Evolutionary conservation across 495 filamentous ascomycete genomes (phyloP), one percentile per base, ranked within the genome.

Genomic region (Podospora appendiculata): DNA sequence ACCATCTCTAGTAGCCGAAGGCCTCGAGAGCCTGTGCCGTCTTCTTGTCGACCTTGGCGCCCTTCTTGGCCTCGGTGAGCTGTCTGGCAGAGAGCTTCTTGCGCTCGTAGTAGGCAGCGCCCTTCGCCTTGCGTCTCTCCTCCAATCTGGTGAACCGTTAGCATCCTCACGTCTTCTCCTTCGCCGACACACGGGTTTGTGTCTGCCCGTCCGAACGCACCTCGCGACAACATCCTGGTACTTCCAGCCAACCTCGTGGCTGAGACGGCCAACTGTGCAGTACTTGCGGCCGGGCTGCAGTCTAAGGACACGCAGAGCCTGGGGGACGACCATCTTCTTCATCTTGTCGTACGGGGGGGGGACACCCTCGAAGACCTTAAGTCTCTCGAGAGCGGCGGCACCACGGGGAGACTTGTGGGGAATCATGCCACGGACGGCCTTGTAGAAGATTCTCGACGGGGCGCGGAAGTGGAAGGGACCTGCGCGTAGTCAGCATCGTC

Each of bases 391-490:
- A 57, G 93, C 93, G 58, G 91, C 90, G 67, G 92, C 87, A 71
- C 93, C 93, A 70, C 93, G 93, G 70, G 92, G 79, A 61, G 93
- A 97, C 84, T 98, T 98, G 88, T 98, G 93, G 67, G 93, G 94
- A 59, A 97, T 92, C 93, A 98, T 98, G 72, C 93, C 93, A 70
- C 93, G 94, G 77, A 98, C 89, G 70, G 93, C 90, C 84, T 96
- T 95, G 87, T 96, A 98, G 87, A 98, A 92, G 77, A 98, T 96
- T 72, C 94, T 85, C 61, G 91, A 93, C 47, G 93, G 93, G 66
- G 90, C 88, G 75, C 93, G 94, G 89, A 95, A 98, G 79, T 97
- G 93, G 86, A 96, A 98, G 72, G 93, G 94, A 80, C 93, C 87
- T 88, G 64, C 16, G 54, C 32, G 57, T 12, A 54, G 66, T 83